Evolutionary conservation across 495 filamentous ascomycete species (phyloP).

Genomic region (Parmelia sp.): DNA sequence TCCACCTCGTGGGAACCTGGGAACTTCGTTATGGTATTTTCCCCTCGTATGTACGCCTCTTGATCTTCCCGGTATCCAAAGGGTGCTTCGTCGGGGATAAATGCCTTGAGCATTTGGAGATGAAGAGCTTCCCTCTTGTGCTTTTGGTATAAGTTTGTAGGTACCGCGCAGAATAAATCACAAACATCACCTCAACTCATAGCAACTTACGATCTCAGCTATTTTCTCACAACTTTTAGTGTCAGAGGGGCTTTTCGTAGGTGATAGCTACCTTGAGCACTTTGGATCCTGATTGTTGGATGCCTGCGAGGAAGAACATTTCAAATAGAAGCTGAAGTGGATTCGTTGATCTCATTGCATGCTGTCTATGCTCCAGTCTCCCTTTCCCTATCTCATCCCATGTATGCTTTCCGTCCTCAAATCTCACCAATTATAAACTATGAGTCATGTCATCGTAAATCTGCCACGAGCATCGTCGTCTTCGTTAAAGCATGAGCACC

Average conservation of each 20-base stretch:
- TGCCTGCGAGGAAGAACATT: not conserved
- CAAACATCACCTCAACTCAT: too few species aligned
- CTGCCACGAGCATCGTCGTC: not conserved
- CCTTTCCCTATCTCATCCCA: not conserved
- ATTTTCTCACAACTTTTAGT: too few species aligned
- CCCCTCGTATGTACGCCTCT: too few species aligned
- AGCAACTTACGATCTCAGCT: too few species aligned
- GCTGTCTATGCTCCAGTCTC: not conserved
- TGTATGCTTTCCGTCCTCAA: not conserved
- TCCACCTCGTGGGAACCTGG: too few species aligned
- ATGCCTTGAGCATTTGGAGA: too few species aligned
- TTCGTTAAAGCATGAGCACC: not conserved
- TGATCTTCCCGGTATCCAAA: too few species aligned
- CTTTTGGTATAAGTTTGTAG: too few species aligned
- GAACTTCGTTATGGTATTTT: too few species aligned
- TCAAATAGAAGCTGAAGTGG: not conserved
- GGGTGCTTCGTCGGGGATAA: too few species aligned
- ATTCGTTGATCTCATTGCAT: not conserved
- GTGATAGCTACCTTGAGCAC: not conserved
- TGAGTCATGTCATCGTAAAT: not conserved
- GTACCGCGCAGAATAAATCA: too few species aligned
- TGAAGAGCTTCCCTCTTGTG: too few species aligned
- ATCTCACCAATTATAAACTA: not conserved
- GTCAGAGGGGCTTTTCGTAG: not conserved
- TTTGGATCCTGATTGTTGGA: not conserved